Evolutionary conservation across 257 asterid genomes (phyloP).

Genomic region (Parsonsia alboflavescens): DNA sequence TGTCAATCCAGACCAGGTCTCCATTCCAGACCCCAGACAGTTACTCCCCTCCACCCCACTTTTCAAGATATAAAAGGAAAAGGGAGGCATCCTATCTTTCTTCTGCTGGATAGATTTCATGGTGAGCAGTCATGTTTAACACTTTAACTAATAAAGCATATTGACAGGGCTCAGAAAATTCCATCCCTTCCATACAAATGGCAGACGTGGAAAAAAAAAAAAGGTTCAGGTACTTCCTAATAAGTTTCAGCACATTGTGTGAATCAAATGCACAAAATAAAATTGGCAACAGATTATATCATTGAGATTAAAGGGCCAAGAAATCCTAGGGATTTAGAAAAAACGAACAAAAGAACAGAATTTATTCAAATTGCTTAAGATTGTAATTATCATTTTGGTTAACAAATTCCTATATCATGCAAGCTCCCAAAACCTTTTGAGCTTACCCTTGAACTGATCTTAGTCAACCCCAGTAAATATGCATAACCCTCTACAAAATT

Average conservation of each 20-base stretch:
- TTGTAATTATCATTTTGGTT: background rate
- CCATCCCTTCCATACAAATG: background rate
- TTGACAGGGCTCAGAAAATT: background rate
- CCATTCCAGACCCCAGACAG: background rate
- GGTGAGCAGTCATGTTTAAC: background rate
- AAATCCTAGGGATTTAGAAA: background rate
- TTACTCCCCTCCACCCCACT: background rate
- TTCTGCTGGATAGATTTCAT: too few species aligned
- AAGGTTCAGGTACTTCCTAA: background rate
- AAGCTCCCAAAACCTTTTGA: background rate
- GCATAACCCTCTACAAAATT: background rate
- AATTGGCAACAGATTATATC: background rate
- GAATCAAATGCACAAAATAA: background rate
- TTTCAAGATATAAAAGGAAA: background rate
- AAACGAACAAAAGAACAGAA: background rate
- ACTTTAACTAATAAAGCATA: background rate
- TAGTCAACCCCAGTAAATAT: too few species aligned
- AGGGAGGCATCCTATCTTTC: background rate
- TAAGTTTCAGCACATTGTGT: background rate
- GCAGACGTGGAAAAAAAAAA: background rate
- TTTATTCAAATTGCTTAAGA: background rate
- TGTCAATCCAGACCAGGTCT: background rate
- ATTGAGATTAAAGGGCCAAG: background rate
- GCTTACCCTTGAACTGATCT: constrained; percentile 1
- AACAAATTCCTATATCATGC: background rate